A percentile compares a stretch with the other conserved stretches of the same genome.
Conservation (phyloP, 257 asterid genomes). For the Jacaranda mimosifolia region DNA sequence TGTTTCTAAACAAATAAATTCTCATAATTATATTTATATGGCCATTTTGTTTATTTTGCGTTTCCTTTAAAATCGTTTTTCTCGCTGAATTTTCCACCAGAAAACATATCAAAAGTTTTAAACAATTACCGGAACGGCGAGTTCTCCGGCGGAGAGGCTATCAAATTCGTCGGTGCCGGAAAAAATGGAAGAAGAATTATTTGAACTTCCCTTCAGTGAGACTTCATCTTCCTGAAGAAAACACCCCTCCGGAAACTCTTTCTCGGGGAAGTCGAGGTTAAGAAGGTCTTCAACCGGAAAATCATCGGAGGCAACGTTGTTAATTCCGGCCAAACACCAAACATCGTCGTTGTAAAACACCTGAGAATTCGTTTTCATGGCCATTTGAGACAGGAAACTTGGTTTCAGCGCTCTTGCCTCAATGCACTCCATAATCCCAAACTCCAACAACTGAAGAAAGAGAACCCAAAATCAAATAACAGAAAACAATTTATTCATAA, state of each 20-base stretch:
- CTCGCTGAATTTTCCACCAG: background rate
- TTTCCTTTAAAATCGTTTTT: background rate
- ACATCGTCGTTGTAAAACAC: constrained; percentile 69
- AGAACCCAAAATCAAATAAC: background rate
- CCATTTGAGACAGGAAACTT: constrained; percentile 74
- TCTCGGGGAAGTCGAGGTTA: constrained; percentile 87
- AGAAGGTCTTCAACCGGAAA: constrained; percentile 96
- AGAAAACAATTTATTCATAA: background rate
- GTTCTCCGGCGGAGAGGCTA: constrained; percentile 66
- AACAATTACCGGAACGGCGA: constrained; percentile 73
- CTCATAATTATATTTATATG: background rate
- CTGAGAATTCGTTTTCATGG: constrained; percentile 57
- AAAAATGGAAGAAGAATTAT: constrained; percentile 50
- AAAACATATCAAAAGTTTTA: background rate
- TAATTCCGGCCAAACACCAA: constrained; percentile 67
- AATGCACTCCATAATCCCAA: constrained; percentile 74
- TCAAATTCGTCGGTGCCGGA: constrained; percentile 72
- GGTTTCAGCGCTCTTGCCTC: constrained; percentile 95
- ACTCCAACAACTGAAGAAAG: constrained; percentile 30
- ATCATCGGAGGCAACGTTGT: constrained; percentile 70
- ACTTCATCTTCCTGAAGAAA: constrained; percentile 49
- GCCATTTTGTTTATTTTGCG: background rate
- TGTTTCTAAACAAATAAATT: background rate
- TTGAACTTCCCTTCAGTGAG: constrained; percentile 45
- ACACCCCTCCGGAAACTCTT: constrained; percentile 61